These are phyloP conservation scores for Cyclocybe cylindracea DNA, from an alignment of 768 basidiomycete genomes.

Conservation along the genomic window DNA sequence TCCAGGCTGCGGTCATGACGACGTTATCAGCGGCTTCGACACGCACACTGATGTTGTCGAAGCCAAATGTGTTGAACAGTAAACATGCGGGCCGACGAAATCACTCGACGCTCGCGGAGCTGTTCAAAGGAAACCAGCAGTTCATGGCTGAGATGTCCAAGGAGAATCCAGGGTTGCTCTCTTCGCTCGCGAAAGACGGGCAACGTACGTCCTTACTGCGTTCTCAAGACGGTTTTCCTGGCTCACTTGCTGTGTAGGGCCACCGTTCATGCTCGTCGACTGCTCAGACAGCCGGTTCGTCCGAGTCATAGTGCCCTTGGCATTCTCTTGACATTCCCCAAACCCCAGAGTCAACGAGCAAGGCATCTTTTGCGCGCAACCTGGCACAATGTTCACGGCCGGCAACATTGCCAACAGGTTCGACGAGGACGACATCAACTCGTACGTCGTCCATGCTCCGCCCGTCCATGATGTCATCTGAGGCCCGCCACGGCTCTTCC, in stretches of 20 bases:
- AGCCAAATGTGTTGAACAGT: too few relatives aligned
- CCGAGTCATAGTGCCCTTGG: background rate
- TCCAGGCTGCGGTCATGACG: too few relatives aligned
- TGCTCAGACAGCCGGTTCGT: slow-evolving; percentile 30
- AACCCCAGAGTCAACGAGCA: slow-evolving; percentile 27
- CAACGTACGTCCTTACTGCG: slow-evolving; percentile 16
- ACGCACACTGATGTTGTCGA: too few relatives aligned
- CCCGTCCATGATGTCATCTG: background rate
- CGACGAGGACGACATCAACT: slow-evolving; percentile 28
- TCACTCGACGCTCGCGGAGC: slow-evolving; percentile 8
- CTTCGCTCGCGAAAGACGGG: slow-evolving; percentile 17
- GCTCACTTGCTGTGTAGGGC: slow-evolving; percentile 14
- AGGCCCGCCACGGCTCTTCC: background rate
- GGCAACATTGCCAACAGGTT: slow-evolving; percentile 34
- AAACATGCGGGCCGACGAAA: too few relatives aligned
- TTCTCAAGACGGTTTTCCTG: background rate
- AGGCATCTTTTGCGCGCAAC: slow-evolving; percentile 28
- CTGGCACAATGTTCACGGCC: slow-evolving; percentile 33
- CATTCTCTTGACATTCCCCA: background rate
- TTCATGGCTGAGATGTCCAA: slow-evolving; percentile 21
- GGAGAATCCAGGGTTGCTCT: slow-evolving; percentile 19
- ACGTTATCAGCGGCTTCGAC: too few relatives aligned
- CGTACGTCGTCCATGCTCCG: slow-evolving; percentile 17
- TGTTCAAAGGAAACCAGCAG: slow-evolving; percentile 21
- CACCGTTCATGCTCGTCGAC: slow-evolving; percentile 33